Evolutionary conservation across 1,284 basidiomycete species (phyloP).

Genomic region (Leucoagaricus sp.): DNA sequence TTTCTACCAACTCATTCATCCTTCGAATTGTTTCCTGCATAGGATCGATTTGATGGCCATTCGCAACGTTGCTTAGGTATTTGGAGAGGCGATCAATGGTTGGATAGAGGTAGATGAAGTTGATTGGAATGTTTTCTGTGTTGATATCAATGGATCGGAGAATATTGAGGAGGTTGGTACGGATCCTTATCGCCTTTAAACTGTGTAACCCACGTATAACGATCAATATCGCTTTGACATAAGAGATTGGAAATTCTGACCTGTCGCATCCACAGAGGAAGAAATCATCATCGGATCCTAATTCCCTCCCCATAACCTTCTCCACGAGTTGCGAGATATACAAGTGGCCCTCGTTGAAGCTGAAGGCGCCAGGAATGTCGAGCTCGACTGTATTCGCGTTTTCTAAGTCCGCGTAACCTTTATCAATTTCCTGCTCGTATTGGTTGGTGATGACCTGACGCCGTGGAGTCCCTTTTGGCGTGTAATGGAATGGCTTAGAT

Average conservation of each 20-base stretch:
- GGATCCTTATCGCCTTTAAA: conserved; percentile 44
- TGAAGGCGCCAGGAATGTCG: background rate
- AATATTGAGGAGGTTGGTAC: conserved; percentile 37
- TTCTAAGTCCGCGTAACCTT: conserved; percentile 11
- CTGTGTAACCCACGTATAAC: conserved; percentile 23
- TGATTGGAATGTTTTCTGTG: conserved; percentile 20
- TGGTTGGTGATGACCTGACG: conserved; percentile 27
- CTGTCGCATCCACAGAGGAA: conserved; percentile 47
- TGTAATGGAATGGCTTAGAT: conserved; percentile 31
- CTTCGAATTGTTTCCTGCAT: conserved; percentile 1
- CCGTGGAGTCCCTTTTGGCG: conserved; percentile 30
- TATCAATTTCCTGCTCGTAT: conserved; percentile 34
- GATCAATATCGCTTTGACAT: background rate
- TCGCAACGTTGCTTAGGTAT: conserved; percentile 9
- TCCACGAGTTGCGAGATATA: conserved; percentile 12
- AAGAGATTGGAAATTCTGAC: conserved; percentile 22
- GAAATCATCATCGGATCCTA: conserved; percentile 39
- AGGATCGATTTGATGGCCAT: background rate
- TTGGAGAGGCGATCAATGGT: conserved; percentile 29
- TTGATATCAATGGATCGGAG: conserved; percentile 20
- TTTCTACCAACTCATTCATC: conserved; percentile 14
- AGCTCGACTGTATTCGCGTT: background rate
- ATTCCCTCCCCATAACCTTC: background rate
- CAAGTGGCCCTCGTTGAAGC: background rate
- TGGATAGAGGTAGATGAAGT: conserved; percentile 36